Base-by-base conservation (phyloP, 352 stramenopile species). In the Phytophthora tentaculata region DNA sequence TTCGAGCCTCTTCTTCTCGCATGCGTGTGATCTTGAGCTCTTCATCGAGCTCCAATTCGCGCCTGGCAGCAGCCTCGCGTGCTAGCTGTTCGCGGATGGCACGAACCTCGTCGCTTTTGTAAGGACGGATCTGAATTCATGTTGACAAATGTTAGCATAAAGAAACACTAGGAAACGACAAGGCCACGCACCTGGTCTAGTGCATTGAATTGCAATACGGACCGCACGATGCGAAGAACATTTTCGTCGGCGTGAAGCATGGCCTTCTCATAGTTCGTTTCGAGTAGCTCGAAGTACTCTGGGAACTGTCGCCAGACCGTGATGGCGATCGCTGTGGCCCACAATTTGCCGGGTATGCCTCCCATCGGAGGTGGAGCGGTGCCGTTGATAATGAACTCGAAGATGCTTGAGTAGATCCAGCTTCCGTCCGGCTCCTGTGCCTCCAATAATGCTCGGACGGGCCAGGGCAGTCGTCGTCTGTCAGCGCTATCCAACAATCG, bases 201-300 rank as follows among this genome's bases (percentile, higher is more conserved):
- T 3, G 59, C 22, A 6, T 71, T 57, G 39, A 88, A 78, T 50
- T 88, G 77, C 16, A 91, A 53, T n/a, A 77, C 65, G 5, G 61
- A 19, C 5, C 69, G 74, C 0, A 83, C 82, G 8, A 83, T 63
- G 3, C 52, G 69, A n/a, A 91, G 37, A 4, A 92, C 74, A 43
- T 74, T 73, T 22, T 92, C 81, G 49, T 91, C 82, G 0, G 80
- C 75, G 49, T 92, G 82, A 10, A 91, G 70, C 73, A 87, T 80
- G 3, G 82, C 84, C 41, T 80, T 83, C 9, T 80, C 61, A 41
- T 92, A 91, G 20, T 81, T 58, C 26, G 65, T 66, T 54, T 90
- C 71, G 16, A 92, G 73, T 45, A 80, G 63, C n/a, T 71, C 55
- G 56, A 91, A 92, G 39, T 69, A 82, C 69, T 88, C 84, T 37